Evolutionary conservation across 2,329 filamentous ascomycete species (phyloP), one percentile per base, ranked within the genome.

Genomic region (Arthroderma sp.): DNA sequence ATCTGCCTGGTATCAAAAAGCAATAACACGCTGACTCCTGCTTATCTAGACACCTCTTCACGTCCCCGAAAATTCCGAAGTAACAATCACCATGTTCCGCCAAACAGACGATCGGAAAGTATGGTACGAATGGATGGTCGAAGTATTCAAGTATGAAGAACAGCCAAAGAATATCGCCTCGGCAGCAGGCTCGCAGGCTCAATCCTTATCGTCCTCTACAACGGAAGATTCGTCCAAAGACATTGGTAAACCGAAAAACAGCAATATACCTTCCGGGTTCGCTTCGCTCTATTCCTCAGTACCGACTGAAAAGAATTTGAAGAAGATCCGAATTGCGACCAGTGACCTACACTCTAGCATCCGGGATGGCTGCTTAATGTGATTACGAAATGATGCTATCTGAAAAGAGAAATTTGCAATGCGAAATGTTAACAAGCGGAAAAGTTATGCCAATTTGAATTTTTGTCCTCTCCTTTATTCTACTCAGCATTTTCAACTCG

Each of bases 121-220:
- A 5, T 98, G 91, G 93, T 98, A 98, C 62, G 91, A 98, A 63
- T 98, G 91, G 91, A 72, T 91, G 49, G 81, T 95, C 2, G 91
- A 96, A 63, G 85, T 83, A 7, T 95, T 81, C 62, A 74, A 60
- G 27, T 46, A 63, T 9, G 60, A 64, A 48, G 15, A 22, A 3
- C 15, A 22, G 15, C 1, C 15, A 22, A 22, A 22, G 3, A 49
- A 53, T 37, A n/a, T 52, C 15, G 32, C 45, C 5, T 34, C 47
- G 29, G 36, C 39, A 31, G 38, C 39, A 6, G 22, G 42, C 29
- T 30, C 31, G 10, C 7, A 22, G 31, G 22, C 44, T 6, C 30
- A 9, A 33, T 43, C 38, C 37, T 42, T 32, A n/a, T 22, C 46
- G 9, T 10, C 30, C 31, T 40, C 36, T 8, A 32, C 10, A 6